These are phyloP conservation scores for Mycena crocata DNA, from an alignment of 768 basidiomycete species.

Conservation along the genomic window DNA sequence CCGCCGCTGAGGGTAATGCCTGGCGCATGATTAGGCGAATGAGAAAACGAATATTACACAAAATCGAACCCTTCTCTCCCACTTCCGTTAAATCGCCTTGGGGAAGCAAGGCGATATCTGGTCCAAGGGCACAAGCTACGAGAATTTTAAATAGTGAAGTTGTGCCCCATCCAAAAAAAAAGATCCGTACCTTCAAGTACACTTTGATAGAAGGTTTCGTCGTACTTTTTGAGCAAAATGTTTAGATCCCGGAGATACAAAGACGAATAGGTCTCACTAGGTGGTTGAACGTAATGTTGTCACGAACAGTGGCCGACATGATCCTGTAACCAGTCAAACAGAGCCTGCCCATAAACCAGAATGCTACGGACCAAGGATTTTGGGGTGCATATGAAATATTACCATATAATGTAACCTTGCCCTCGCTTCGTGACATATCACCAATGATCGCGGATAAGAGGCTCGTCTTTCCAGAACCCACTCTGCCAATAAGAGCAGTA, in stretches of 20 bases:
- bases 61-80: slow-evolving; percentile 77
- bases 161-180: background rate
- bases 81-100: slow-evolving; percentile 89
- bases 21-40: slow-evolving; percentile 30
- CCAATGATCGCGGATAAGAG: slow-evolving; percentile 85
- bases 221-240: slow-evolving; percentile 61
- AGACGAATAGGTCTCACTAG: slow-evolving; percentile 33
- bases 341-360: background rate
- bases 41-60: background rate
- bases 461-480: slow-evolving; percentile 92
- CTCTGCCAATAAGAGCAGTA: slow-evolving; percentile 86
- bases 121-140: slow-evolving; percentile 84
- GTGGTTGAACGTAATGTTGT: slow-evolving; percentile 94
- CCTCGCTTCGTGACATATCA: slow-evolving; percentile 84
- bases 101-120: slow-evolving; percentile 82
- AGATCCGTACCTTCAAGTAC: slow-evolving; percentile 76
- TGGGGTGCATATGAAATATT: slow-evolving; percentile 87
- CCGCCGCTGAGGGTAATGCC: slow-evolving; percentile 84
- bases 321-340: slow-evolving; percentile 61
- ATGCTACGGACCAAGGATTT: slow-evolving; percentile 75
- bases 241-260: background rate
- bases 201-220: slow-evolving; percentile 83
- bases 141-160: background rate
- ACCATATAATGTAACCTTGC: slow-evolving; percentile 76
- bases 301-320: slow-evolving; percentile 85